Conservation (phyloP, 495 filamentous ascomycete genomes). For the Aspergillus cavernicola region DNA sequence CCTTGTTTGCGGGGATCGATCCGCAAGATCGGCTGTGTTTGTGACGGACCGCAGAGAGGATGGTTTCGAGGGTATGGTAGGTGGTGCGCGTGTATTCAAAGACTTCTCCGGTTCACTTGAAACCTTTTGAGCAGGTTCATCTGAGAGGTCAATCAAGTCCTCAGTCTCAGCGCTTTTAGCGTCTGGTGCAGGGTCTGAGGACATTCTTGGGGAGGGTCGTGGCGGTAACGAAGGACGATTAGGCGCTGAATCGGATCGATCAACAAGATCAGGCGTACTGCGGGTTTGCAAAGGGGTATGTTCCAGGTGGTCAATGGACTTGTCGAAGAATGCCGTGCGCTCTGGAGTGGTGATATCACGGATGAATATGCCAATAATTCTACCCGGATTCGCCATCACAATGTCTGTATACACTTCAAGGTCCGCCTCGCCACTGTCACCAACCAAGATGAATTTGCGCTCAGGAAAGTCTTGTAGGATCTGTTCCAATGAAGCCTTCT, state of each 20-base stretch:
- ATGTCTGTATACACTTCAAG: constrained; percentile 96
- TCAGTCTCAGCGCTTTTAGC: constrained; percentile 41
- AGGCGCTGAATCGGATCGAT: constrained; percentile 22
- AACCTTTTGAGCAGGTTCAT: constrained; percentile 33
- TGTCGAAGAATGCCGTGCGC: constrained; percentile 70
- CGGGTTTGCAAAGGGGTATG: constrained; percentile 17
- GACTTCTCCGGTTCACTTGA: constrained; percentile 19
- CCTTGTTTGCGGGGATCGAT: constrained; percentile 11
- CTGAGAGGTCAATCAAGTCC: constrained; percentile 62
- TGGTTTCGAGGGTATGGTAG: constrained; percentile 66
- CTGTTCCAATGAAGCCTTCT: constrained; percentile 79
- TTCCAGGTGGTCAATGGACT: constrained; percentile 49
- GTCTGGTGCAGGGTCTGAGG: constrained; percentile 18
- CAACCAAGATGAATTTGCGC: constrained; percentile 84
- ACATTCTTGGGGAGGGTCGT: constrained; percentile 23
- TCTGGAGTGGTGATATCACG: constrained; percentile 84
- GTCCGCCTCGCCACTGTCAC: constrained; percentile 95
- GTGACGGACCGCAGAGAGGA: constrained; percentile 50
- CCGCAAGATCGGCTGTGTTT: constrained; percentile 13
- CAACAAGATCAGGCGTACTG: constrained; percentile 29
- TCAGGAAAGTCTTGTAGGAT: constrained; percentile 87
- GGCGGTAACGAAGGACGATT: constrained; percentile 39
- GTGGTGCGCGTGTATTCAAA: constrained; percentile 34
- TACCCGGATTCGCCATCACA: constrained; percentile 74
- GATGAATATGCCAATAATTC: constrained; percentile 84